A percentile compares a stretch with the other conserved stretches of the same genome.
phyloP scores from a whole-genome alignment of 2,329 filamentous ascomycete genomes.

The Sarocladiaceae sp. region DNA sequence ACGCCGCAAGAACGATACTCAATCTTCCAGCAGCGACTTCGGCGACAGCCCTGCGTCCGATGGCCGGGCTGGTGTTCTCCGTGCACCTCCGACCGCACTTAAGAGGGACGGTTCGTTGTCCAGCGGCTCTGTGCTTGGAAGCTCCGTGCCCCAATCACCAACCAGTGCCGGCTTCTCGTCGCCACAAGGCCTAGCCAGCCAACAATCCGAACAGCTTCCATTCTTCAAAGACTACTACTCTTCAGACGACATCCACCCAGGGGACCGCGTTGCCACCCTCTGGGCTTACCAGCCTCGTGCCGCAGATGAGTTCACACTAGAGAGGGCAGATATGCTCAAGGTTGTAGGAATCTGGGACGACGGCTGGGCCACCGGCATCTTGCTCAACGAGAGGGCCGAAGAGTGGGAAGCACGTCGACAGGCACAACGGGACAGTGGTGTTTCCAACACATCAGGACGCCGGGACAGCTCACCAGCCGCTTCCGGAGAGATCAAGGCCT shows the following conservation, averaged over 20 bases:
- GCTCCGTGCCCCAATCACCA: slow-evolving; percentile 70
- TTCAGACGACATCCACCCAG: slow-evolving; percentile 88
- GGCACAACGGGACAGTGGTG: slow-evolving; percentile 84
- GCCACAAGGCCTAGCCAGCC: slow-evolving; percentile 75
- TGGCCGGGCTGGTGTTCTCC: slow-evolving; percentile 49
- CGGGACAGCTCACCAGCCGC: slow-evolving; percentile 59
- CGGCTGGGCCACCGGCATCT: slow-evolving; percentile 92
- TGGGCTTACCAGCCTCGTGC: slow-evolving; percentile 98
- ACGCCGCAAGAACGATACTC: slow-evolving; percentile 46
- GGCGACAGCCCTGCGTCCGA: slow-evolving; percentile 69
- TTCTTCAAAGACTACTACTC: slow-evolving; percentile 99
- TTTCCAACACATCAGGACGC: slow-evolving; percentile 72
- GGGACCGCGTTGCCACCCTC: slow-evolving; percentile 82
- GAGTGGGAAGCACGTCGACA: slow-evolving; percentile 79
- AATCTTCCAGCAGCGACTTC: slow-evolving; percentile 70
- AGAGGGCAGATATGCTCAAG: slow-evolving; percentile 96
- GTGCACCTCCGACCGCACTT: slow-evolving; percentile 52
- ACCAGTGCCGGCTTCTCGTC: slow-evolving; percentile 75
- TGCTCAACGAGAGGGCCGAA: slow-evolving; percentile 77
- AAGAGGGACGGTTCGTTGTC: slow-evolving; percentile 87
- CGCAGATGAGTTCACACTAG: slow-evolving; percentile 86
- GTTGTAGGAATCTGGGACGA: slow-evolving; percentile 99
- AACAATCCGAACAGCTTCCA: slow-evolving; percentile 90
- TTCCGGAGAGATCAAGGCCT: slow-evolving; percentile 87
- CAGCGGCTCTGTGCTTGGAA: slow-evolving; percentile 71